Conservation (phyloP, 106 monocot genomes). For the Apostasia shenzhenica region DNA sequence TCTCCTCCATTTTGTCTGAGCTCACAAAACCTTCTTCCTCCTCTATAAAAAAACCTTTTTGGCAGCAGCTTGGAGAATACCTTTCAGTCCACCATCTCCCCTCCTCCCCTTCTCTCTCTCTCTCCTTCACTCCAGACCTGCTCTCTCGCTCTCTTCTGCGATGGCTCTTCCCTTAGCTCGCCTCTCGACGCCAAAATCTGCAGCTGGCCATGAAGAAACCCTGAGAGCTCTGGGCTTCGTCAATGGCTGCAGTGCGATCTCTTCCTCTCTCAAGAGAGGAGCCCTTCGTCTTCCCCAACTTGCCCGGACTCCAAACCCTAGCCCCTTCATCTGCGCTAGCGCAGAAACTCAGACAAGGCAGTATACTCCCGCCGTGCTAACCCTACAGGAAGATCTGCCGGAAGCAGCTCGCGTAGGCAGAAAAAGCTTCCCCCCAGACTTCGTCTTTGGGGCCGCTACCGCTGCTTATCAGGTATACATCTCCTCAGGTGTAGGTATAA, state of each 20-base stretch:
- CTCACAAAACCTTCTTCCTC: background rate
- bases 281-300: background rate
- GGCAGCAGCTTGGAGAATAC: background rate
- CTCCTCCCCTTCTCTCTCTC: background rate
- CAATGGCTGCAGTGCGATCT: background rate
- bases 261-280: background rate
- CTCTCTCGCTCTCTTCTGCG: background rate
- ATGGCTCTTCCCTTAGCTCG: background rate
- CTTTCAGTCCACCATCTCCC: background rate
- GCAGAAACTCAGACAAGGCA: background rate
- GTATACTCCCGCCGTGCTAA: background rate
- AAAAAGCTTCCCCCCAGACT: slow-evolving; percentile 9
- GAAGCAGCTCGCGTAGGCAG: background rate
- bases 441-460: slow-evolving; percentile 14
- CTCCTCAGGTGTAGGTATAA: background rate
- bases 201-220: background rate
- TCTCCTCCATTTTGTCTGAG: background rate
- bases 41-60: background rate
- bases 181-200: background rate
- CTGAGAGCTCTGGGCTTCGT: background rate
- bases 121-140: background rate
- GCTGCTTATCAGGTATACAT: slow-evolving; percentile 15
- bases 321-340: background rate
- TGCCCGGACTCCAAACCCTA: background rate
- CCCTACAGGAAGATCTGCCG: background rate